Conservation (phyloP, 2,329 filamentous ascomycete genomes). For the Colletotrichum theobromicola region DNA sequence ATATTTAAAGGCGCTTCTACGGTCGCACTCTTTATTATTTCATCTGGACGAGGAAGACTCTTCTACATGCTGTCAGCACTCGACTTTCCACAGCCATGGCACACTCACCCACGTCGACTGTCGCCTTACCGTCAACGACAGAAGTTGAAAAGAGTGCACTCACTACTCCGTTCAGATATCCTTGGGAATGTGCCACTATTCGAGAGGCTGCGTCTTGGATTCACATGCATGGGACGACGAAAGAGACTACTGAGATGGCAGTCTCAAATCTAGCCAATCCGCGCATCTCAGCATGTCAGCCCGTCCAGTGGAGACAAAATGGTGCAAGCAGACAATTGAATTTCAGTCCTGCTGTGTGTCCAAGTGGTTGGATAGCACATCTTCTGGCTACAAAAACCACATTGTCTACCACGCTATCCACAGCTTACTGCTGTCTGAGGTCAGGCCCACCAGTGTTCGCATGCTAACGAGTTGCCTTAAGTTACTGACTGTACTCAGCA, state of each 20-base stretch:
- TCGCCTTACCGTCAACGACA: not conserved
- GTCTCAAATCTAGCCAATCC: not conserved
- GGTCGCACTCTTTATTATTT: not conserved
- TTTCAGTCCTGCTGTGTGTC: not conserved
- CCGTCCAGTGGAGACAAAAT: not conserved
- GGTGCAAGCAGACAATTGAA: not conserved
- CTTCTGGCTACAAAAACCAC: not conserved
- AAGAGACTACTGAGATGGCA: not conserved
- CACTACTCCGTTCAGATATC: not conserved
- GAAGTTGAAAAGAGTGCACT: not conserved
- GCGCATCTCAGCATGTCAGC: not conserved
- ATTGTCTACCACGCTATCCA: not conserved
- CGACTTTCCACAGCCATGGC: not conserved
- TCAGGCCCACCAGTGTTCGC: not conserved
- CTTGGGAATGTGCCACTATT: not conserved
- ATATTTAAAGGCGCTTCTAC: not conserved
- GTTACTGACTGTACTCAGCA: not conserved
- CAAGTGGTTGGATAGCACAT: not conserved
- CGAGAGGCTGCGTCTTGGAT: not conserved
- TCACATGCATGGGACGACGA: not conserved
- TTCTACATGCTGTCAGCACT: not conserved
- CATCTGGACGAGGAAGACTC: not conserved
- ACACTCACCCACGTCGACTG: not conserved
- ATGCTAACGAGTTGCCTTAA: not conserved
- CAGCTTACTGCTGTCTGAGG: not conserved